These are phyloP conservation scores for Dactylellina parvicollis DNA, from an alignment of 2,329 filamentous ascomycete genomes.

Conservation along the genomic window DNA sequence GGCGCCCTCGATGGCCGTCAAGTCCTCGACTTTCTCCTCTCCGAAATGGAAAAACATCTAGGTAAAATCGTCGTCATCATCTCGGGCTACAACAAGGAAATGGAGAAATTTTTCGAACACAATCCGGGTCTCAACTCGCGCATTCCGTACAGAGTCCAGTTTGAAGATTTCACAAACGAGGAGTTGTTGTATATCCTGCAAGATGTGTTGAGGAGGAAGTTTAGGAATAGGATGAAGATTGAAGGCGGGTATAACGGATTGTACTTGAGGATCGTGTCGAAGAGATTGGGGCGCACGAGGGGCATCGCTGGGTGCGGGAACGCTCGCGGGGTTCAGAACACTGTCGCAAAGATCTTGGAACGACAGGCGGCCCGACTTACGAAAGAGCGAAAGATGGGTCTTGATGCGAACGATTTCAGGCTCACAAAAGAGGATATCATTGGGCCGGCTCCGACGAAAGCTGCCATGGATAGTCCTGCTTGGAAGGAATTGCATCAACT, in stretches of 20 bases:
- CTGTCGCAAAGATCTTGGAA: slow-evolving; percentile 66
- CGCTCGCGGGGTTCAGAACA: slow-evolving; percentile 74
- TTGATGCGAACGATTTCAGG: slow-evolving; percentile 67
- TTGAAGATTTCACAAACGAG: slow-evolving; percentile 74
- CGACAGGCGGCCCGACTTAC: slow-evolving; percentile 70
- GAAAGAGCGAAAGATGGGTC: slow-evolving; percentile 63
- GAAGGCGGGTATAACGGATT: slow-evolving; percentile 71
- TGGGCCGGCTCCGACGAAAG: slow-evolving; percentile 71
- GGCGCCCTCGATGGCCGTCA: slow-evolving; percentile 69
- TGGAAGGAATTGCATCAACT: slow-evolving; percentile 70
- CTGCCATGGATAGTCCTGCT: slow-evolving; percentile 65
- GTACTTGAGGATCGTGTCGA: slow-evolving; percentile 71
- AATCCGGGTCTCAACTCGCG: slow-evolving; percentile 77
- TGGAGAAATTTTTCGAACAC: slow-evolving; percentile 79
- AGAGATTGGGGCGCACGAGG: slow-evolving; percentile 71
- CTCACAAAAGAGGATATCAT: slow-evolving; percentile 76
- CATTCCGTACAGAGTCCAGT: slow-evolving; percentile 73
- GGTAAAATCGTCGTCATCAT: slow-evolving; percentile 77
- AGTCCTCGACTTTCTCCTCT: slow-evolving; percentile 76
- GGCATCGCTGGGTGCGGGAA: slow-evolving; percentile 77
- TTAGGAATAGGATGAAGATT: slow-evolving; percentile 67
- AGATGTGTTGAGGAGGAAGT: slow-evolving; percentile 68
- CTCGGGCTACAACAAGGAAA: slow-evolving; percentile 77
- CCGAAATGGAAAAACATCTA: slow-evolving; percentile 76
- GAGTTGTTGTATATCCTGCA: slow-evolving; percentile 73